Conservation (phyloP, 1,139 yeast genomes). For the Hemisphaericaspora xylanilytica region DNA sequence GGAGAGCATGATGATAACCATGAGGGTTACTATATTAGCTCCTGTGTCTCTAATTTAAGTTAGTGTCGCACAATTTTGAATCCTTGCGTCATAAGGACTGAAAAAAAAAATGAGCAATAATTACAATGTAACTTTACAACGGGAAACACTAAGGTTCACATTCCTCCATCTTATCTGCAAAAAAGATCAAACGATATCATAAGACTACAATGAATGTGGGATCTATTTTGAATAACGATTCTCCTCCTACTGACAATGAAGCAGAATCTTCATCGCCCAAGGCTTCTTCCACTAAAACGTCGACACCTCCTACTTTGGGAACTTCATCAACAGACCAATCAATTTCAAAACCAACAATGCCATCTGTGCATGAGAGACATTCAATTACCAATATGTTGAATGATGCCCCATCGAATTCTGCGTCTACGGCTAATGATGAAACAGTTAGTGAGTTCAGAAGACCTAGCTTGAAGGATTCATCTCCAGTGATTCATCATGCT, state of each 20-base stretch:
- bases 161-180: neutral
- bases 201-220: slow-evolving; percentile 41
- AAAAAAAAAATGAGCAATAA: neutral
- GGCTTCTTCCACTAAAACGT: neutral
- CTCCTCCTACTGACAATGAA: slow-evolving; percentile 33
- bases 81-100: no score
- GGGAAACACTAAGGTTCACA: no score
- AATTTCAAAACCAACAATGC: slow-evolving; percentile 4
- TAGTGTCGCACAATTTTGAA: no score
- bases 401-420: slow-evolving; percentile 17
- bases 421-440: slow-evolving; percentile 7
- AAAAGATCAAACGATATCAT: neutral
- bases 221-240: slow-evolving; percentile 44
- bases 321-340: slow-evolving; percentile 5
- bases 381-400: slow-evolving; percentile 31
- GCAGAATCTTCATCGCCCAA: slow-evolving; percentile 5
- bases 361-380: slow-evolving; percentile 24
- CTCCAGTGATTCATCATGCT: slow-evolving; percentile 3
- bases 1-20: no score
- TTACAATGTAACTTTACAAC: no score
- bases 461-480: slow-evolving; percentile 8
- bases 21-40: no score
- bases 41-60: no score
- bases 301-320: slow-evolving; percentile 5
- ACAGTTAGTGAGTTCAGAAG: slow-evolving; percentile 9